These are phyloP conservation scores for Ustilago shanxiensis DNA, from an alignment of 1,284 basidiomycete species.

Conservation along the genomic window DNA sequence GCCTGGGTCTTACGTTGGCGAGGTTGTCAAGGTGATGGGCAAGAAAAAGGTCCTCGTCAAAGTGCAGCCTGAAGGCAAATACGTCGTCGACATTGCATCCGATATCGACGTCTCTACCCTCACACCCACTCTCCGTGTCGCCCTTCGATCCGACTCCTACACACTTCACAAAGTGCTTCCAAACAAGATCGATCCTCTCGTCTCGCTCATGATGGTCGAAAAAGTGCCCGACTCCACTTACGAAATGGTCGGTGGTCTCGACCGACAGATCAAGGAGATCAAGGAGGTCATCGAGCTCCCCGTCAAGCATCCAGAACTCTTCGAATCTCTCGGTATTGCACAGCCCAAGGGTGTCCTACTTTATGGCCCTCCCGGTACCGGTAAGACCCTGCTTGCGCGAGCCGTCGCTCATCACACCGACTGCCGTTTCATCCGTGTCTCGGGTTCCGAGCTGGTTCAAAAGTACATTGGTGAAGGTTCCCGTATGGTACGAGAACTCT, in stretches of 20 bases:
- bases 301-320: conserved; percentile 97
- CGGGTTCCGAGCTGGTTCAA: conserved; percentile 94
- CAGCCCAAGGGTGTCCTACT: conserved; percentile 81
- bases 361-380: conserved; percentile 69
- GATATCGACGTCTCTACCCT: conserved; percentile 86
- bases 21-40: conserved; percentile 98
- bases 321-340: conserved; percentile 94
- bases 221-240: conserved; percentile 99
- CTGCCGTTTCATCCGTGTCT: conserved; percentile 97
- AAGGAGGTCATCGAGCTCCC: conserved; percentile 99
- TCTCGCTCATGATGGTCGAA: conserved; percentile 90
- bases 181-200: conserved; percentile 70
- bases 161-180: conserved; percentile 73
- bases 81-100: conserved; percentile 93
- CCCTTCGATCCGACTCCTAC: conserved; percentile 94
- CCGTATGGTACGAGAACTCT: conserved; percentile 83
- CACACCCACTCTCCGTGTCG: conserved; percentile 89
- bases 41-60: conserved; percentile 99
- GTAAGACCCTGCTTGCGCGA: conserved; percentile 68
- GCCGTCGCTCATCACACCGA: conserved; percentile 85
- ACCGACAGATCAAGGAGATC: conserved; percentile 98
- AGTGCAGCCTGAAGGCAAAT: conserved; percentile 98
- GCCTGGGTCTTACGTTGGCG: conserved; percentile 96
- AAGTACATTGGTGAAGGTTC: conserved; percentile 99
- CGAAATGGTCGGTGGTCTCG: conserved; percentile 98